Base-by-base conservation (phyloP, 2,329 filamentous ascomycete species). In the Neodidymelliopsis sp. region DNA sequence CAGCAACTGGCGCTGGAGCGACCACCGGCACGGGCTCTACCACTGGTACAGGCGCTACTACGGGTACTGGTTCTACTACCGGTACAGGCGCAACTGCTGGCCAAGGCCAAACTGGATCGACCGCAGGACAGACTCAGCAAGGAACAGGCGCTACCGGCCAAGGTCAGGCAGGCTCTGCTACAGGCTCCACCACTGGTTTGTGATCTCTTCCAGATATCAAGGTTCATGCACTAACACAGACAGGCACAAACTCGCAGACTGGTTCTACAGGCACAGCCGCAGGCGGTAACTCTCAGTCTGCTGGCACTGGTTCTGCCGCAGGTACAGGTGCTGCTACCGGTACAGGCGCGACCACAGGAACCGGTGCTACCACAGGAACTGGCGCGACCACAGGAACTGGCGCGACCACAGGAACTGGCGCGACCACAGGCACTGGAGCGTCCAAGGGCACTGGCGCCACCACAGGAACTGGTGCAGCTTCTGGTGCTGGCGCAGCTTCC, bases 271-370 rank as follows among this genome's bases (percentile, higher is more conserved):
- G 24, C 16, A 38, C 36, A n/a, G n/a, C n/a, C n/a, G n/a, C n/a
- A n/a, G n/a, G n/a, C n/a, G n/a, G n/a, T n/a, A n/a, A n/a, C n/a
- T n/a, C n/a, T n/a, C n/a, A n/a, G n/a, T 27, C 24, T 3, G 29
- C 12, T 2, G 41, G 24, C 16, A 38, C 36, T 22, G 24, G 38
- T 2, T 27, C 39, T 2, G 15, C 12, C 5, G 31, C 39, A 23
- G 43, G 37, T n/a, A n/a, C n/a, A n/a, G n/a, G n/a, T n/a, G 34
- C 27, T 2, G 29, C 12, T 6, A 23, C 41, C 24, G 35, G 23
- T n/a, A 36, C 41, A 10, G 42, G 48, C n/a, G 31, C 31, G 4
- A 48, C 36, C 12, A 48, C 44, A 24, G 41, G 55, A 36, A 48
- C 49, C 19, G 44, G 49, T 11, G 46, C 44, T 2, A 49, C 23